Percentiles rank a stretch among this genome's conserved stretches.
Evolutionary conservation across 2,329 filamentous ascomycete genomes (phyloP).

Genomic region (Acarospora socialis): DNA sequence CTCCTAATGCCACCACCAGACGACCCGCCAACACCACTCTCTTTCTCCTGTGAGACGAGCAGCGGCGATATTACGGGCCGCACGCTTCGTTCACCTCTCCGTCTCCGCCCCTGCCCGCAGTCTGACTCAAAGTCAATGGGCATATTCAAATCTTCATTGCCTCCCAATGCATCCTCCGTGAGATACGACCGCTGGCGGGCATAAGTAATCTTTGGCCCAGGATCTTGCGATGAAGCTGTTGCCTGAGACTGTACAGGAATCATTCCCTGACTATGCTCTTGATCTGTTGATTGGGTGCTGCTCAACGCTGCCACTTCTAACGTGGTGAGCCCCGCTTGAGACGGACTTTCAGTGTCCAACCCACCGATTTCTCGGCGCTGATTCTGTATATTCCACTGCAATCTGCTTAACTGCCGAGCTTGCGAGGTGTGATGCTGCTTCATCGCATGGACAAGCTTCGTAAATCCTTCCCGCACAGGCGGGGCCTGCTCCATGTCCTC

Average conservation of each 20-base stretch:
- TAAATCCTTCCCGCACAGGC: too few species aligned
- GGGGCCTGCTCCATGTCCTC: too few species aligned
- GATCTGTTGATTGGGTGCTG: too few species aligned
- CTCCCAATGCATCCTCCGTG: conserved; percentile 35
- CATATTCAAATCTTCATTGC: conserved; percentile 13
- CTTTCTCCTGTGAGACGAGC: conserved; percentile 2
- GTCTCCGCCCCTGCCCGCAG: background rate
- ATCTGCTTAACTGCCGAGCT: too few species aligned
- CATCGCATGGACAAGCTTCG: too few species aligned
- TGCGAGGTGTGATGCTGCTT: too few species aligned
- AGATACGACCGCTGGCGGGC: conserved; percentile 44
- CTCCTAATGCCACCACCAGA: conserved; percentile 29
- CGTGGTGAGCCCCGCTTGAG: too few species aligned
- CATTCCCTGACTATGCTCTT: too few species aligned
- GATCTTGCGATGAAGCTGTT: conserved; percentile 15
- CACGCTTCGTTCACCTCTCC: conserved; percentile 1
- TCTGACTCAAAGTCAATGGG: conserved; percentile 2
- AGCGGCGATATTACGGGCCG: background rate
- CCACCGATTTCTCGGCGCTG: too few species aligned
- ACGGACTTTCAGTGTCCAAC: too few species aligned
- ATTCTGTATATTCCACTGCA: too few species aligned
- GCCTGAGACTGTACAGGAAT: conserved; percentile 9
- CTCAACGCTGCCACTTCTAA: too few species aligned
- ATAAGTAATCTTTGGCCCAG: conserved; percentile 41
- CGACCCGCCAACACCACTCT: conserved; percentile 2